phyloP scores from a whole-genome alignment of 768 basidiomycete species.

The Tricholoma terreum region DNA sequence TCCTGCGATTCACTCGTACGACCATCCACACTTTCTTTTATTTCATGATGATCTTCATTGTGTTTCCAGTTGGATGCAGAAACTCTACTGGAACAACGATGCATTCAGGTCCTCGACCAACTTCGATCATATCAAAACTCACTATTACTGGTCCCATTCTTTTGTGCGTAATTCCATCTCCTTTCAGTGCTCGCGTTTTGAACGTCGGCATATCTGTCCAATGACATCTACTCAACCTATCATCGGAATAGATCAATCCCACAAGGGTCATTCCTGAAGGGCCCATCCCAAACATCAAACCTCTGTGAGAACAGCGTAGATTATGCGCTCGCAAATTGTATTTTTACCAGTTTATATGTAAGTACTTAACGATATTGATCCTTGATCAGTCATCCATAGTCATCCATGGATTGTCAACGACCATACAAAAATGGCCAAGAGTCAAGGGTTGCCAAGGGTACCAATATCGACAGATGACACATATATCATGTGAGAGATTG shows the following conservation, averaged over 20 bases:
- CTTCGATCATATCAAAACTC: slow-evolving; percentile 84
- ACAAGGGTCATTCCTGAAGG: slow-evolving; percentile 74
- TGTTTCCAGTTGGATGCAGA: slow-evolving; percentile 65
- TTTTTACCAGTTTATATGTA: background rate
- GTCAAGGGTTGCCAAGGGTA: no score
- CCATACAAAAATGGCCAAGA: background rate
- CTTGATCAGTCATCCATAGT: background rate
- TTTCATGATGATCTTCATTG: background rate
- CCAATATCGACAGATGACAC: background rate
- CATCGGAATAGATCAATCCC: slow-evolving; percentile 63
- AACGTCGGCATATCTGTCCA: background rate
- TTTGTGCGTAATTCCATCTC: slow-evolving; percentile 27
- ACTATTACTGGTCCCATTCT: slow-evolving; percentile 66
- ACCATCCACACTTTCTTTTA: background rate
- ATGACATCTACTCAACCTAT: background rate
- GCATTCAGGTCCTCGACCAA: slow-evolving; percentile 87
- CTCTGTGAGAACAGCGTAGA: slow-evolving; percentile 37
- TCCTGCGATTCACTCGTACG: slow-evolving; percentile 69
- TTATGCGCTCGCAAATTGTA: background rate
- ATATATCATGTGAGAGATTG: slow-evolving; percentile 4
- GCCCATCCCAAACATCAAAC: slow-evolving; percentile 65
- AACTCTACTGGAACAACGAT: slow-evolving; percentile 86
- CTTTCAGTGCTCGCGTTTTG: background rate
- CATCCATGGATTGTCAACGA: background rate
- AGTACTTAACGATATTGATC: background rate